Percentiles rank a stretch among this genome's conserved stretches.
Evolutionary conservation across 345 rosid genomes (phyloP).

Genomic region (Tarenaya hassleriana): DNA sequence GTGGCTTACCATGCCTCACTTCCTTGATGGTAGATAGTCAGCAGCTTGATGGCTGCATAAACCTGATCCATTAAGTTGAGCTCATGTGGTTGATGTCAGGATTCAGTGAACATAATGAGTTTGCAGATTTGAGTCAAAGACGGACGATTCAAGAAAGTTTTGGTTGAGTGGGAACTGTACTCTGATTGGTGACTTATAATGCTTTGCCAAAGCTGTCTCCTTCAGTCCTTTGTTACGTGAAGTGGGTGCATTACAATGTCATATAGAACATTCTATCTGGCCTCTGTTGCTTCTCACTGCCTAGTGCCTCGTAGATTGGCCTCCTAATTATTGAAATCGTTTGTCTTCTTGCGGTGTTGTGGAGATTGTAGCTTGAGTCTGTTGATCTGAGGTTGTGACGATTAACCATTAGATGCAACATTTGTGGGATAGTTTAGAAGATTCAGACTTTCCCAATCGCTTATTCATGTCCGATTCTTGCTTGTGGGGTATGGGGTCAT

Average conservation of each 20-base stretch:
- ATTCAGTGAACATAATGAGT: not conserved
- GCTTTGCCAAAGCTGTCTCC: slow-evolving; percentile 1
- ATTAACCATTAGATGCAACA: not conserved
- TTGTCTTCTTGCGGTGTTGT: slow-evolving; percentile 1
- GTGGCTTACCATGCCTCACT: no score
- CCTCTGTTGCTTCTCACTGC: not conserved
- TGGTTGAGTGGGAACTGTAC: not conserved
- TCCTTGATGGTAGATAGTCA: slow-evolving; percentile 1
- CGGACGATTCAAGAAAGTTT: slow-evolving; percentile 11
- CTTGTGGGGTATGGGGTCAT: not conserved
- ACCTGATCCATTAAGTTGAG: not conserved
- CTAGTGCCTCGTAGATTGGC: slow-evolving; percentile 5
- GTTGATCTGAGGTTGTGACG: slow-evolving; percentile 6
- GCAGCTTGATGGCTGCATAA: not conserved
- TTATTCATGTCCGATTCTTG: not conserved
- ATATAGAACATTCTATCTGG: not conserved
- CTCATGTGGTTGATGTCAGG: slow-evolving; percentile 6
- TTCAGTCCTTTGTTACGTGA: slow-evolving; percentile 10
- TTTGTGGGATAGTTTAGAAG: slow-evolving; percentile 13
- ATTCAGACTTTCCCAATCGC: not conserved
- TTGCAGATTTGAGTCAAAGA: not conserved
- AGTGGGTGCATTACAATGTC: slow-evolving; percentile 8
- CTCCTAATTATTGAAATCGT: slow-evolving; percentile 1
- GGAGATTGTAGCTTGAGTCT: slow-evolving; percentile 9
- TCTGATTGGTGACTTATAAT: slow-evolving; percentile 16